Conservation (phyloP, 352 stramenopile species). For the Phytophthora boehmeriae region DNA sequence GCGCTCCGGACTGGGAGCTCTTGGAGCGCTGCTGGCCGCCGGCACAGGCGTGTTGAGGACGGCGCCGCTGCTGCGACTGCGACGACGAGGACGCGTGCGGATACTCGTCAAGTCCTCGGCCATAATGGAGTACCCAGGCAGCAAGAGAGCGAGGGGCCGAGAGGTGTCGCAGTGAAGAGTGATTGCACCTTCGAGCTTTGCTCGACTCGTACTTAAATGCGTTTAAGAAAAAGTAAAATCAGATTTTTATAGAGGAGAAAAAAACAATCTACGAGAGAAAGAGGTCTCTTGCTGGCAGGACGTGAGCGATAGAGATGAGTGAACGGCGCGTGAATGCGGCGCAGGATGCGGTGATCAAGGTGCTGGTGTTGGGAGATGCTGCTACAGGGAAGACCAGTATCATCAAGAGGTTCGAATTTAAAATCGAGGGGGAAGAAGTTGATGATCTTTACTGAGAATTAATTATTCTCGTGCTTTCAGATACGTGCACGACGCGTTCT, state of each 20-base stretch:
- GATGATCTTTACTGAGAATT: conserved; percentile 2
- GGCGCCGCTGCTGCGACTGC: conserved; percentile 85
- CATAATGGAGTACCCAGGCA: conserved; percentile 11
- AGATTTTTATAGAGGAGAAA: neutral
- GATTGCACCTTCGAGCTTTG: neutral
- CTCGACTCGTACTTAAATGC: neutral
- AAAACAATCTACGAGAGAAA: too few species aligned
- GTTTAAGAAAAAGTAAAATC: conserved; percentile 2
- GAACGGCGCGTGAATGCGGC: conserved; percentile 74
- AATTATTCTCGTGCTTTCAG: conserved; percentile 28
- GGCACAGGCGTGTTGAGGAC: conserved; percentile 83
- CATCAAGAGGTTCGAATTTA: conserved; percentile 87
- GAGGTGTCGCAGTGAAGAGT: conserved; percentile 4
- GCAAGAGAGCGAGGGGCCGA: conserved; percentile 7
- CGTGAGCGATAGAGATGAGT: conserved; percentile 38
- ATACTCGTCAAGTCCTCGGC: conserved; percentile 26
- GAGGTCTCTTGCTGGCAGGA: too few species aligned
- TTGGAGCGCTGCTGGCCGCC: conserved; percentile 40
- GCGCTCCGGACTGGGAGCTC: conserved; percentile 28
- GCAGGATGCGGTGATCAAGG: conserved; percentile 92
- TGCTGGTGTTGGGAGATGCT: conserved; percentile 90
- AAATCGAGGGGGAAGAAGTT: neutral
- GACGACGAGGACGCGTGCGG: conserved; percentile 30
- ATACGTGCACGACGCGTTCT: conserved; percentile 92
- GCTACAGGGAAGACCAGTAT: conserved; percentile 94